Conservation (phyloP, 345 rosid species). For the Carallia brachiata region DNA sequence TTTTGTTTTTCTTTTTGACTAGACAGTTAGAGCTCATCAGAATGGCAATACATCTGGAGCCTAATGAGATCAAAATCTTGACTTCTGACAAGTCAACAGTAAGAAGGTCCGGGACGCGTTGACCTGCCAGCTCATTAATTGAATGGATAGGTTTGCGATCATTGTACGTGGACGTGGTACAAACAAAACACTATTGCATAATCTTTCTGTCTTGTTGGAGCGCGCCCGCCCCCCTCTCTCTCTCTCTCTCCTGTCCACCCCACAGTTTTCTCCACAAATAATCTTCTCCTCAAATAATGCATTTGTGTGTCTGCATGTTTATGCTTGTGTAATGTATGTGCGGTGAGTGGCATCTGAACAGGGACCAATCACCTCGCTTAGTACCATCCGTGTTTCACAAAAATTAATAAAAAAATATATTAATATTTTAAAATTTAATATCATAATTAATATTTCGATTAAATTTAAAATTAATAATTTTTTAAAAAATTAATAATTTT, state of each 20-base stretch:
- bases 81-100: conserved; percentile 39
- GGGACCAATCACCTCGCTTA: not conserved
- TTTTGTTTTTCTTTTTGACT: too few species aligned
- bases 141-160: too few species aligned
- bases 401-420: too few species aligned
- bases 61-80: conserved; percentile 30
- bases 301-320: not conserved
- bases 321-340: not conserved
- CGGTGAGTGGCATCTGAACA: too few species aligned
- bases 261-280: not conserved
- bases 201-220: conserved; percentile 5
- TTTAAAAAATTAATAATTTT: too few species aligned
- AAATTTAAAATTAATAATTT: too few species aligned
- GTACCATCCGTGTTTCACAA: not conserved
- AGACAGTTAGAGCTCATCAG: not conserved
- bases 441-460: too few species aligned
- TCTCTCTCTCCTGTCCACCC: not conserved
- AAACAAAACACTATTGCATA: conserved; percentile 7
- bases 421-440: too few species aligned
- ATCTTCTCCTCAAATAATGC: not conserved
- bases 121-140: conserved; percentile 18
- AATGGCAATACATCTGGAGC: not conserved
- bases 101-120: conserved; percentile 29
- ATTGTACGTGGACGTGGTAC: not conserved
- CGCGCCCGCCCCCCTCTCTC: not conserved